Base-by-base conservation (phyloP, 495 filamentous ascomycete species). In the Mytilinidion resinicola region DNA sequence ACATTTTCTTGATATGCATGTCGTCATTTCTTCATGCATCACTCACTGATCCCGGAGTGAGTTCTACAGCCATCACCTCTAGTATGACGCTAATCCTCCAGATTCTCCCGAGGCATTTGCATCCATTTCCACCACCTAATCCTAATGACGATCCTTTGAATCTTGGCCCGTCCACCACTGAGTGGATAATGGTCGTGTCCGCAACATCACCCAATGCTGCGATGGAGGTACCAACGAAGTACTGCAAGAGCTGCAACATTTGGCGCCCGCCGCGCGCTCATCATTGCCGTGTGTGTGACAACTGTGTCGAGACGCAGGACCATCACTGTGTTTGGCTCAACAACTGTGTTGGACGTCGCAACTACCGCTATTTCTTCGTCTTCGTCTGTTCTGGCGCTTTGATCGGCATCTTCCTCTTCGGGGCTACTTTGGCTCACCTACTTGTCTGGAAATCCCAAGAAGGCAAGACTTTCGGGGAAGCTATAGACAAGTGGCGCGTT, bases 311-410 rank as follows among this genome's bases (percentile, higher is more conserved):
- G 70, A 96, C 92, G 0, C 91, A 96, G 63, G 93, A 98, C 67
- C 93, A 98, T 66, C 93, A 98, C 75, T 98, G 93, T 66, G 90
- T 97, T 19, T 98, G 95, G 95, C 83, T 98, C 51, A 98, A 98
- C 74, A 98, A 97, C 70, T 98, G 93, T 72, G 87, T 98, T 44
- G 93, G 93, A 6, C 88, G 95, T 36, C 89, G 93, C 54, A 98
- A 98, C 72, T 98, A 98, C 72, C 90, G 95, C 50, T 98, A 93
- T 66, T 98, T 98, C 72, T 95, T 96, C 66, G 80, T 86, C 17
- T 98, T 96, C 72, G 81, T 97, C 61, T 81, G 78, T 63, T 80
- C 82, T 17, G 83, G 78, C 11, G 90, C 89, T 1, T 57, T 96
- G n/a, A 77, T 96, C 1, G 82, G 82, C 0, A 66, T 92, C 15